These are phyloP conservation scores for Alternaria triticimaculans DNA, from an alignment of 2,329 filamentous ascomycete genomes.

Conservation along the genomic window DNA sequence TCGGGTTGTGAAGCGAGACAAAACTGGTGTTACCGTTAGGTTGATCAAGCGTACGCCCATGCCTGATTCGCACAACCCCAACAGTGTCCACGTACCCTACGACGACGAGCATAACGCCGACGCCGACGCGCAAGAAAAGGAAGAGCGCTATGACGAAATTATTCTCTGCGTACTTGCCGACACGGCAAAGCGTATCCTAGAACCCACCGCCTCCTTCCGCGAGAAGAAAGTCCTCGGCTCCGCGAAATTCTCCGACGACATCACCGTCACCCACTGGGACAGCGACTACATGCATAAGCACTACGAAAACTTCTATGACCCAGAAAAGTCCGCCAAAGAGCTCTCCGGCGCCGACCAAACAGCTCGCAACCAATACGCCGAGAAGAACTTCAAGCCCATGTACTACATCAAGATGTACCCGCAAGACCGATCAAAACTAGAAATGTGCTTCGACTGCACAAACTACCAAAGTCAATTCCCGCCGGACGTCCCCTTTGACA, in stretches of 20 bases:
- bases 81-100: slow-evolving; percentile 52
- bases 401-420: slow-evolving; percentile 69
- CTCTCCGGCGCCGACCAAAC: slow-evolving; percentile 54
- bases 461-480: slow-evolving; percentile 76
- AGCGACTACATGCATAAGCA: slow-evolving; percentile 69
- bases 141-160: slow-evolving; percentile 68
- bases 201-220: slow-evolving; percentile 63
- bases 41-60: slow-evolving; percentile 53
- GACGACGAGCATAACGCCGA: slow-evolving; percentile 49
- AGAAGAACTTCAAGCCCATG: slow-evolving; percentile 66
- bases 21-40: slow-evolving; percentile 59
- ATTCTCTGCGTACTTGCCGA: slow-evolving; percentile 68
- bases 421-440: slow-evolving; percentile 61
- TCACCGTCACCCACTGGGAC: slow-evolving; percentile 74
- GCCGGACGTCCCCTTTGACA: slow-evolving; percentile 60
- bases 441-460: slow-evolving; percentile 74
- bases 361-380: slow-evolving; percentile 53
- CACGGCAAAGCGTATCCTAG: slow-evolving; percentile 65
- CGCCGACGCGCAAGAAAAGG: slow-evolving; percentile 50
- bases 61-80: slow-evolving; percentile 53
- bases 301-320: slow-evolving; percentile 68
- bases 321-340: slow-evolving; percentile 53
- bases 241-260: slow-evolving; percentile 72
- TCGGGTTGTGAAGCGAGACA: slow-evolving; percentile 59
- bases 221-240: slow-evolving; percentile 74